phyloP scores from a whole-genome alignment of 2,329 filamentous ascomycete species.

The Arthrobotrys pseudoclavata region DNA sequence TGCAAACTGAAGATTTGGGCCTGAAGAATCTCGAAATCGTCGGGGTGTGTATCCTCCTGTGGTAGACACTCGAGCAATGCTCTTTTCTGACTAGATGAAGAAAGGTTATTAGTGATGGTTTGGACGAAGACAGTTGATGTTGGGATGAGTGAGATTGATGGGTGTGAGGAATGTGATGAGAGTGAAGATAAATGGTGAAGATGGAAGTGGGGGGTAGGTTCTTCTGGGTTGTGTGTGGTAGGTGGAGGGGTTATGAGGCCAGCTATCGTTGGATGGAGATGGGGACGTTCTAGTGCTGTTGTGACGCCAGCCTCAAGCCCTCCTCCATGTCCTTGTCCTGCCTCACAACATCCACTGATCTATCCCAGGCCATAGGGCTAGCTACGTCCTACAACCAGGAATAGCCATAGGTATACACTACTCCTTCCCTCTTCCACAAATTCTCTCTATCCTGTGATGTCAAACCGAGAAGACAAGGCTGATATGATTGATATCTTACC shows the following conservation, averaged over 20 bases:
- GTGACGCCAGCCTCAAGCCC: conserved; percentile 3
- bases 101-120: conserved; percentile 13
- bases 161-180: background rate
- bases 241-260: background rate
- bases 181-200: background rate
- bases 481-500: conserved; percentile 24
- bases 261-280: background rate
- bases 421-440: background rate
- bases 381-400: background rate
- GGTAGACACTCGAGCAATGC: conserved; percentile 45
- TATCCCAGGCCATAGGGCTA: background rate
- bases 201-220: conserved; percentile 6
- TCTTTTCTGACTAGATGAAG: conserved; percentile 29
- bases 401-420: background rate
- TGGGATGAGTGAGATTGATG: background rate
- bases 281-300: background rate
- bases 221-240: background rate
- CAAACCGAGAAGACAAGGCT: background rate
- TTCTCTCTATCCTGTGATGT: background rate
- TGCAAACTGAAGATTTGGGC: conserved; percentile 39
- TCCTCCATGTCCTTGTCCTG: background rate
- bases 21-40: conserved; percentile 40
- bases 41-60: conserved; percentile 25
- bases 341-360: background rate
- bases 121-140: background rate